phyloP scores from a whole-genome alignment of 2,329 filamentous ascomycete genomes.

The Stachybotrys chartarum region DNA sequence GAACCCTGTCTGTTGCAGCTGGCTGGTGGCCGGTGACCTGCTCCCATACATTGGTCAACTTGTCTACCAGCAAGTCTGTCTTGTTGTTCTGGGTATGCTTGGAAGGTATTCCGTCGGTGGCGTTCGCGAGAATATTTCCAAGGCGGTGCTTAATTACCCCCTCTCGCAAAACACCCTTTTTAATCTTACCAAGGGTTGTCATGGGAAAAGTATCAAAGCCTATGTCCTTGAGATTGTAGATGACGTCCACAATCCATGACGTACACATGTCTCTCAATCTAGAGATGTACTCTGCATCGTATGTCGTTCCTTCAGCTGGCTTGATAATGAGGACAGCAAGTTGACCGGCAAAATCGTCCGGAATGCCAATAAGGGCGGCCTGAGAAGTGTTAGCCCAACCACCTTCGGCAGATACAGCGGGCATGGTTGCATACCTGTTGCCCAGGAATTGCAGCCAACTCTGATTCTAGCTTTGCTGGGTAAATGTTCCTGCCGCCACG shows the following conservation, averaged over 20 bases:
- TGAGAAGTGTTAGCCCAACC: constrained; percentile 10
- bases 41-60: constrained; percentile 19
- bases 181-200: constrained; percentile 37
- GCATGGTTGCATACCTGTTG: constrained; percentile 14
- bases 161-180: constrained; percentile 28
- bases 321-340: constrained; percentile 36
- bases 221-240: constrained; percentile 34
- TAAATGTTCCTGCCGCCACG: constrained; percentile 36
- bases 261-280: not conserved
- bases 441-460: constrained; percentile 25
- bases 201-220: constrained; percentile 28
- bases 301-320: not conserved
- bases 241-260: constrained; percentile 19
- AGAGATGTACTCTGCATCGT: not conserved
- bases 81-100: too few species aligned
- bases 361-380: constrained; percentile 33
- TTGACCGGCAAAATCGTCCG: constrained; percentile 38
- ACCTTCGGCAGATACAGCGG: not conserved
- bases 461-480: constrained; percentile 27
- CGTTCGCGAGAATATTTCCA: not conserved
- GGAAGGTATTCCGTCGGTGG: constrained; percentile 7
- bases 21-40: constrained; percentile 20
- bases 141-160: constrained; percentile 10
- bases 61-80: not conserved
- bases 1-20: constrained; percentile 13